phyloP scores from a whole-genome alignment of 257 asterid genomes.

The Ilex asprella region DNA sequence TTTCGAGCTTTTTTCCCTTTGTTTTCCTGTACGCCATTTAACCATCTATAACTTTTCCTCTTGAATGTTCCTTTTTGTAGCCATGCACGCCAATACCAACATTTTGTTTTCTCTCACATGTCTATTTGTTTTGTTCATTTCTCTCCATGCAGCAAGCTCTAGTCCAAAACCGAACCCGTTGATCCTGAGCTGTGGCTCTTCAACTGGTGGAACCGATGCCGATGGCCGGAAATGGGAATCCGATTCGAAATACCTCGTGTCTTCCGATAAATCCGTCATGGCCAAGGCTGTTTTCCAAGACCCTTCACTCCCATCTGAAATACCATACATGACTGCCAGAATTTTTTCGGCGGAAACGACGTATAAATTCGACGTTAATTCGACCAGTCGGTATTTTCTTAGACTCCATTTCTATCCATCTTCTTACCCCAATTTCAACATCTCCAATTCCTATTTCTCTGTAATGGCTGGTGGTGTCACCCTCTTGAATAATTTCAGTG shows the following conservation, averaged over 20 bases:
- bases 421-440: constrained; percentile 24
- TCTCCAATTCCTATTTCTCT: constrained; percentile 37
- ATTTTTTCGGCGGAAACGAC: constrained; percentile 40
- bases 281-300: constrained; percentile 47
- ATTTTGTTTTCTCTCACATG: background rate
- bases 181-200: constrained; percentile 53
- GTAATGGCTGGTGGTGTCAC: constrained; percentile 34
- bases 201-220: constrained; percentile 31
- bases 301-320: constrained; percentile 55
- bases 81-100: background rate
- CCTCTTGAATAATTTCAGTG: constrained; percentile 63
- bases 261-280: constrained; percentile 24
- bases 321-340: constrained; percentile 73
- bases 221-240: constrained; percentile 48
- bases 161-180: constrained; percentile 22
- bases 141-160: background rate
- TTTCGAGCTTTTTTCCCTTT: no score
- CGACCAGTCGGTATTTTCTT: constrained; percentile 44
- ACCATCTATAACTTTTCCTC: background rate
- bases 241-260: constrained; percentile 30
- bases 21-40: no score
- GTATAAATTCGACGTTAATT: constrained; percentile 35
- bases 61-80: background rate
- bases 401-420: constrained; percentile 76
- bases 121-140: background rate